A percentile compares a stretch with the other conserved stretches of the same genome.
Evolutionary conservation across 805 yeast species (phyloP).

Genomic region (Wickerhamiella parazyma): DNA sequence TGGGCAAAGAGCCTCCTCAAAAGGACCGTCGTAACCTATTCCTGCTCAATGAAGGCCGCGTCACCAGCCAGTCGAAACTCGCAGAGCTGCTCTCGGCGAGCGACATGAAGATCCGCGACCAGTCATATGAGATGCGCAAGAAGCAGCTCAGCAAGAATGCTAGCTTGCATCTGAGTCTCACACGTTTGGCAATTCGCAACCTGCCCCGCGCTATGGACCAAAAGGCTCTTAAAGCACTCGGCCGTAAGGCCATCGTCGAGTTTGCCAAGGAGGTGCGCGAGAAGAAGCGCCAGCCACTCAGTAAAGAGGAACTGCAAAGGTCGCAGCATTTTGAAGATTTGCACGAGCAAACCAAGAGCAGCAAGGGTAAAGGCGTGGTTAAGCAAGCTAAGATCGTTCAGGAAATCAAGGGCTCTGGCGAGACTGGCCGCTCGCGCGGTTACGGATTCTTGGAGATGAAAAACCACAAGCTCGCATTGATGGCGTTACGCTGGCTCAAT

Average conservation of each 20-base stretch:
- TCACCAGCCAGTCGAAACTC: slow-evolving; percentile 63
- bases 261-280: slow-evolving; percentile 82
- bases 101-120: slow-evolving; percentile 78
- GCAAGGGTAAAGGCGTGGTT: slow-evolving; percentile 75
- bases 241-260: slow-evolving; percentile 85
- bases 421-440: slow-evolving; percentile 84
- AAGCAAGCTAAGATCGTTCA: slow-evolving; percentile 84
- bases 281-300: slow-evolving; percentile 63
- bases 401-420: slow-evolving; percentile 84
- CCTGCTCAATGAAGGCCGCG: slow-evolving; percentile 86
- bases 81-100: slow-evolving; percentile 53
- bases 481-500: slow-evolving; percentile 95
- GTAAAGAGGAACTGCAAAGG: slow-evolving; percentile 76
- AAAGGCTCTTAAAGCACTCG: slow-evolving; percentile 78
- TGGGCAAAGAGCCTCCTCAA: slow-evolving; percentile 70
- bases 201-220: slow-evolving; percentile 85
- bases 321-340: slow-evolving; percentile 56
- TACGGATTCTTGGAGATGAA: slow-evolving; percentile 90
- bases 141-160: slow-evolving; percentile 88
- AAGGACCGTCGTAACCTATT: slow-evolving; percentile 76
- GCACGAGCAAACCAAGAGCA: slow-evolving; percentile 38
- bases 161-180: slow-evolving; percentile 78
- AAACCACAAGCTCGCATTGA: slow-evolving; percentile 82
- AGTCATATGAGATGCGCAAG: slow-evolving; percentile 72
- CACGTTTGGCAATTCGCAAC: slow-evolving; percentile 89